Evolutionary conservation across 805 yeast genomes (phyloP).

Genomic region (Kluyveromyces starmeri): DNA sequence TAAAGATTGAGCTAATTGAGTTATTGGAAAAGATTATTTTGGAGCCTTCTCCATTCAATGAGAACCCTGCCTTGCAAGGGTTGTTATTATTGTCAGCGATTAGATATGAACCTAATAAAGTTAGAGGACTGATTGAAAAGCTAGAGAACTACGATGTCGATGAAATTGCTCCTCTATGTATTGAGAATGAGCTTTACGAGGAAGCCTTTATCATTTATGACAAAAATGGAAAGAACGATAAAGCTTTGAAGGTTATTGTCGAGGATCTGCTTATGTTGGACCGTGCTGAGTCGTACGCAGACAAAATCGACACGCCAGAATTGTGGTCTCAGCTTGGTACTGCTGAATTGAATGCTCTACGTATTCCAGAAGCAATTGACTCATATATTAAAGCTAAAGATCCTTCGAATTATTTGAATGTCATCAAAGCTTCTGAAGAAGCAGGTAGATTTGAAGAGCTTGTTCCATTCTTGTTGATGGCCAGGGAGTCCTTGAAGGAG

Average conservation of each 20-base stretch:
- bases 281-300: slow-evolving; percentile 90
- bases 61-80: slow-evolving; percentile 91
- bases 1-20: slow-evolving; percentile 89
- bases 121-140: slow-evolving; percentile 73
- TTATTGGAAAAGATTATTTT: slow-evolving; percentile 89
- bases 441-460: slow-evolving; percentile 96
- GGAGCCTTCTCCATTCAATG: slow-evolving; percentile 96
- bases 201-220: slow-evolving; percentile 92
- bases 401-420: slow-evolving; percentile 81
- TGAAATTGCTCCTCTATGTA: slow-evolving; percentile 88
- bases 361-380: slow-evolving; percentile 84
- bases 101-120: slow-evolving; percentile 86
- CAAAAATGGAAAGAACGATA: slow-evolving; percentile 64
- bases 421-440: slow-evolving; percentile 89
- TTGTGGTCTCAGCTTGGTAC: slow-evolving; percentile 93
- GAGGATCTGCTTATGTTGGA: slow-evolving; percentile 92
- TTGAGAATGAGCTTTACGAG: slow-evolving; percentile 80
- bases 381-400: slow-evolving; percentile 90
- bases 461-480: slow-evolving; percentile 78
- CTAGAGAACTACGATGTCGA: slow-evolving; percentile 85
- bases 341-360: slow-evolving; percentile 89
- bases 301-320: slow-evolving; percentile 74
- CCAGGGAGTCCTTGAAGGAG: slow-evolving; percentile 85
- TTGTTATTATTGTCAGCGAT: slow-evolving; percentile 88
- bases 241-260: slow-evolving; percentile 84